These are phyloP conservation scores for Osmanthus fragrans DNA, from an alignment of 257 asterid genomes.

Conservation along the genomic window DNA sequence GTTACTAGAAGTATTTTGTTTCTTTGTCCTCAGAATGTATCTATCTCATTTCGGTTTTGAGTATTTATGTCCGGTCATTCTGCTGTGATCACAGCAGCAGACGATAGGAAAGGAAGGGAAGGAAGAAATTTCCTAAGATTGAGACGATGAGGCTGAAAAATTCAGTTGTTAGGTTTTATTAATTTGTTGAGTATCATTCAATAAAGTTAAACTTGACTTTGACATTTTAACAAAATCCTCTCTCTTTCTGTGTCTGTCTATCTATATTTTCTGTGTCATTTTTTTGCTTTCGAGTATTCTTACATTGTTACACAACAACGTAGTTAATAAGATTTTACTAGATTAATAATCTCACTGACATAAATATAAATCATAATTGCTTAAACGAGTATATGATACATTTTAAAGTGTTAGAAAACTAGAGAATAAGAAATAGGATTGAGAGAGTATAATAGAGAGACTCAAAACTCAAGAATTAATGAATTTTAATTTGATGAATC, in stretches of 20 bases:
- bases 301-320: too few species aligned
- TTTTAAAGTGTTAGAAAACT: too few species aligned
- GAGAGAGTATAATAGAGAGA: too few species aligned
- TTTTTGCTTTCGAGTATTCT: too few species aligned
- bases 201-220: slow-evolving; percentile 33
- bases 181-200: slow-evolving; percentile 24
- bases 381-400: too few species aligned
- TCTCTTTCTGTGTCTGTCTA: not conserved
- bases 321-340: too few species aligned
- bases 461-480: too few species aligned
- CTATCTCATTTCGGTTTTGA: slow-evolving; percentile 22
- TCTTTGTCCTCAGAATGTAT: slow-evolving; percentile 22
- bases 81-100: slow-evolving; percentile 27
- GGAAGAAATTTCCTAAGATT: slow-evolving; percentile 6
- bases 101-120: slow-evolving; percentile 24
- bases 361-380: too few species aligned
- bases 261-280: not conserved
- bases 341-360: too few species aligned
- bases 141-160: not conserved
- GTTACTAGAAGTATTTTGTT: slow-evolving; percentile 22
- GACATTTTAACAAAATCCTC: not conserved
- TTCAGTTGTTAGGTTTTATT: slow-evolving; percentile 17
- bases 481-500: too few species aligned
- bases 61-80: slow-evolving; percentile 15
- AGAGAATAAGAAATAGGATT: too few species aligned